Evolutionary conservation across 306 rosid species (phyloP), one percentile per base, ranked within the genome.

Genomic region (Arachis hypogaea): DNA sequence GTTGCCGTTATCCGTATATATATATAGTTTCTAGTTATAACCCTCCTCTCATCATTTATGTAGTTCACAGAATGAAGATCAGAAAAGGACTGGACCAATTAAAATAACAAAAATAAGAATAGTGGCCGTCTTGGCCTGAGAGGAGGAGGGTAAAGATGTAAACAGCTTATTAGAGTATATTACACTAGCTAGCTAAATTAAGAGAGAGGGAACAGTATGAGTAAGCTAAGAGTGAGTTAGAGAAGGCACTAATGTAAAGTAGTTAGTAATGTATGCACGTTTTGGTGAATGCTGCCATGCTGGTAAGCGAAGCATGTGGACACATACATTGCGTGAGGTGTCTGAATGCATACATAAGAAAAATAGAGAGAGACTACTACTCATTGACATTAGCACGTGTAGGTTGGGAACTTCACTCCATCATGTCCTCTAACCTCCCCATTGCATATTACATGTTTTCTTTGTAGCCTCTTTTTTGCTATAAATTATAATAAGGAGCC

Each of bases 251-350:
- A 52, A 52, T 60, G 71, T 61, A 83, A 87, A 88, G 79, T 79
- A 75, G 91, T 81, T 81, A 82, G 89, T 82, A 83, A 88, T 78
- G 88, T 86, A 85, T 33, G 38, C 90, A 88, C 92, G 90, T 88
- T 87, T 83, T 79, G 83, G 83, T 75, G 88, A 86, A 79, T 75
- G 82, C 62, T 55, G 78, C 82, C 73, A 79, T 75, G 82, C 62
- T 55, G 78, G 83, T 75, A 76, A 83, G 84, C 74, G 10, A 77
- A 75, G 83, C 80, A 83, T 81, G 85, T 77, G 88, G 83, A 69
- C 82, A 79, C 80, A 71, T 70, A 73, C 80, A 70, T 83, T 82
- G 87, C 93, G 89, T 86, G 89, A 79, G 87, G 78, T 84, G 84
- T 81, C 81, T 76, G 82, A 82, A 68, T 85, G 78, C 82, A 83